Base-by-base conservation (phyloP, 148 eudicot species). In the Silene latifolia region DNA sequence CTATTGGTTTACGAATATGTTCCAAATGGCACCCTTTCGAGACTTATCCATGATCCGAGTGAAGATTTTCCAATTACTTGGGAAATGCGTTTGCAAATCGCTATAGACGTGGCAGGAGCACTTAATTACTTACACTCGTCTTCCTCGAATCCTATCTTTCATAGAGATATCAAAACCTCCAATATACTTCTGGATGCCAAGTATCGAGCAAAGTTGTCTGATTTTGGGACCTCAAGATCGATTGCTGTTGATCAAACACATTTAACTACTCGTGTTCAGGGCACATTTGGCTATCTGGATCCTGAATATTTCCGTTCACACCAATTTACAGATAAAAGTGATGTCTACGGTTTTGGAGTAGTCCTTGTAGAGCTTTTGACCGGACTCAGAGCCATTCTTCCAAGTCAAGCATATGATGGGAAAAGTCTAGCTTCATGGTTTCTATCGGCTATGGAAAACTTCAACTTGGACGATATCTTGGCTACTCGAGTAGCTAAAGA, bases 261-360 rank as follows among this genome's bases (percentile, higher is more conserved):
- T 57, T 25, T 72, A 74, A 78, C 69, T 19, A 77, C 80, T n/a
- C 61, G 61, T 25, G 76, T 78, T 24, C 71, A 77, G 35, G 80
- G 80, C 5, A 78, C 76, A 15, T 70, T 48, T 54, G 82, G 78
- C 15, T 79, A 80, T 58, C 8, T 80, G 9, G 79, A 75, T 14
- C 78, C 82, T 0, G 78, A 80, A 46, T 80, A 73, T 53, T 42
- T 77, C 21, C 42, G 63, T 14, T 57, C 74, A 4, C 44, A 25
- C 11, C 48, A 75, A 47, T 69, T 80, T 56, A 80, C 83, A 4
- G 83, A 76, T 21, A 80, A 76, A 46, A 69, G 83, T 67, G 79
- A 80, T 29, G 83, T 80, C 24, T 80, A 80, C 59, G 72, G 83
- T 32, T 80, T 80, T 53, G 83, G 80, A 4, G 83, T 80, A 13